Base-by-base conservation (phyloP, 2,329 filamentous ascomycete species). In the Colletotrichum costaricense region DNA sequence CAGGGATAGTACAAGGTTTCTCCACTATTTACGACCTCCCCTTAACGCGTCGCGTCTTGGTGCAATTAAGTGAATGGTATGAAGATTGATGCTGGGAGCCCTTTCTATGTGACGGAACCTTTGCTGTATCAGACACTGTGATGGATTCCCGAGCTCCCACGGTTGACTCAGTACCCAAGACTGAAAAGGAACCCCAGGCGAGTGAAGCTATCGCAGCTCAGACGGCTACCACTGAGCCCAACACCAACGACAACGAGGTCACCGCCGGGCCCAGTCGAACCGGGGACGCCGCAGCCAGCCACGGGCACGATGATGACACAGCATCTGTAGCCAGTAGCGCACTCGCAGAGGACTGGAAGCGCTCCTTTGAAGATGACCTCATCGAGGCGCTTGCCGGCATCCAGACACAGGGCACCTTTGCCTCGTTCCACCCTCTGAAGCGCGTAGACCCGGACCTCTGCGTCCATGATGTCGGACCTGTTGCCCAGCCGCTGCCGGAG, bases 401-500 rank as follows among this genome's bases (percentile, higher is more conserved):
- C 58, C 6, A 76, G n/a, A 26, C 69, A 4, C 26, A 70, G 3
- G 76, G 75, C 1, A 72, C 76, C 12, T 78, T 78, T 30, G 76
- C 76, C 26, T 69, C 69, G 1, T 72, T 75, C 24, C 52, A 46
- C 3, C 19, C 24, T 8, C 7, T 75, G 6, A 12, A 35, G 12
- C 12, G 24, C 6, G 35, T 64, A 12, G 67, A 72, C 59, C 75
- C 73, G 16, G 67, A 54, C 33, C 66, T 75, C 4, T 62, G 56
- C 24, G 75, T 78, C 33, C 54, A 73, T 4, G 74, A 70, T 14
- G 63, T 79, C 14, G 77, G 78, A 16, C 65, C 49, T 3, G 76
- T 83, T 24, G 1, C 30, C 2, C 52, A 79, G 42, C 81, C 81
- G 2, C 74, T 82, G 9, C 70, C 71, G 14, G 76, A 78, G 26